Conservation (phyloP, 2,329 filamentous ascomycete genomes). For the Penicillium sp. region DNA sequence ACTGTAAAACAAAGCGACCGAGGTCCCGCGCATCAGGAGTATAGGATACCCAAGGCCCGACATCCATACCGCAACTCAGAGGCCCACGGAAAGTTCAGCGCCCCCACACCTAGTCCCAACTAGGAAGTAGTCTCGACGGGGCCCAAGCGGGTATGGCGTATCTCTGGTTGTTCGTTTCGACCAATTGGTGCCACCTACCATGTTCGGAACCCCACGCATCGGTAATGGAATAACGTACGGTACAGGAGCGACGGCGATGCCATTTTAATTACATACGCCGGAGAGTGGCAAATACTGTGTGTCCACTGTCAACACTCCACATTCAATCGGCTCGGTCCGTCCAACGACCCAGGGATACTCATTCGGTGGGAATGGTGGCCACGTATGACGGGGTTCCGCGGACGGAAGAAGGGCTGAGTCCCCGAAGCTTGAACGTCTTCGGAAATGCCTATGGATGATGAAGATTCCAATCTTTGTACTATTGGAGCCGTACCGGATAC, state of each 20-base stretch:
- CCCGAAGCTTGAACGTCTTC: no score
- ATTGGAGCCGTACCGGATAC: no score
- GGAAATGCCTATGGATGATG: no score
- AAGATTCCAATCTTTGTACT: no score
- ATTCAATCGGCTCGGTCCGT: slow-evolving; percentile 3
- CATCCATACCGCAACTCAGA: no score
- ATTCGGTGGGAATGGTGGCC: not conserved
- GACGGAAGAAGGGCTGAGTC: not conserved
- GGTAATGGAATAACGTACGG: not conserved
- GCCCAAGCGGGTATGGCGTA: slow-evolving; percentile 1
- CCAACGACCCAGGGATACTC: not conserved
- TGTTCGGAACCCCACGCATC: not conserved
- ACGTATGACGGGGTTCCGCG: no score
- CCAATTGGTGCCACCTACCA: not conserved
- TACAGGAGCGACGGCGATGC: no score
- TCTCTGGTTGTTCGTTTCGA: not conserved
- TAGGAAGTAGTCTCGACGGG: slow-evolving; percentile 3
- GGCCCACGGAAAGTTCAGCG: not conserved
- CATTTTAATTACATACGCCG: no score
- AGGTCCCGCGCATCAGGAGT: no score
- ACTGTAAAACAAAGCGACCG: not conserved
- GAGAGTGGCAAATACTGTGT: not conserved
- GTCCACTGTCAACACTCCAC: not conserved
- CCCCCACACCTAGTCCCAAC: not conserved
- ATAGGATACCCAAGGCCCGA: no score